Base-by-base conservation (phyloP, 768 basidiomycete species). In the Lyophyllum semitale region DNA sequence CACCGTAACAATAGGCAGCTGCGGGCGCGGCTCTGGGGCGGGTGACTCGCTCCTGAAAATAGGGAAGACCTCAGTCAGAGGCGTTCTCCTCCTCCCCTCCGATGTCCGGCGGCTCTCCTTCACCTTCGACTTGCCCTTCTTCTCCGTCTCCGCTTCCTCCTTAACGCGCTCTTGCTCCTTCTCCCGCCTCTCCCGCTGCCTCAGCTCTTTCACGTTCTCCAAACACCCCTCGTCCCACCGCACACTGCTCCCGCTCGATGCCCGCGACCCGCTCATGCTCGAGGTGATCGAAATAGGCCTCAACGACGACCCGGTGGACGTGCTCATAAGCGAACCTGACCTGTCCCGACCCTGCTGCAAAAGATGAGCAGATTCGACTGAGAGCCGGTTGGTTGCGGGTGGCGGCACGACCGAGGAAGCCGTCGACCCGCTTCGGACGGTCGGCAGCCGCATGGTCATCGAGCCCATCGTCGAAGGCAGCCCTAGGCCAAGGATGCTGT, bases 21-120 rank as follows among this genome's bases (percentile, higher is more conserved):
- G 26, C 18, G 48, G 47, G 12, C 46, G 46, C 6, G 15, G n/a
- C 12, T 23, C 35, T 4, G 35, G 26, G 8, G 33, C 47, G 3
- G 52, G 29, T n/a, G 50, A 32, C 12, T 17, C 41, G 23, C 58
- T 30, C 26, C 55, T 61, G 20, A 70, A 63, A 20, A 79, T 78
- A 0, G 84, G 82, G 71, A 91, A 91, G 38, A 92, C 74, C 29
- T 84, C 81, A 9, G 73, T 71, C 27, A 91, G 63, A 0, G 83
- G 74, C 8, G 79, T 82, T 55, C 87, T 72, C 61, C 73, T 77
- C 59, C 83, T 73, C 20, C 76, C 81, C 57, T 87, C 87, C 7
- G 72, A 71, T 4, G 71, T 75, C 38, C 74, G 70, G 47, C 75
- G 73, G 53, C 79, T 82, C 64, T 79, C 80, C 72, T 74, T 47